Evolutionary conservation across 2,329 filamentous ascomycete genomes (phyloP).

Genomic region (Botrytis hyacinthi): DNA sequence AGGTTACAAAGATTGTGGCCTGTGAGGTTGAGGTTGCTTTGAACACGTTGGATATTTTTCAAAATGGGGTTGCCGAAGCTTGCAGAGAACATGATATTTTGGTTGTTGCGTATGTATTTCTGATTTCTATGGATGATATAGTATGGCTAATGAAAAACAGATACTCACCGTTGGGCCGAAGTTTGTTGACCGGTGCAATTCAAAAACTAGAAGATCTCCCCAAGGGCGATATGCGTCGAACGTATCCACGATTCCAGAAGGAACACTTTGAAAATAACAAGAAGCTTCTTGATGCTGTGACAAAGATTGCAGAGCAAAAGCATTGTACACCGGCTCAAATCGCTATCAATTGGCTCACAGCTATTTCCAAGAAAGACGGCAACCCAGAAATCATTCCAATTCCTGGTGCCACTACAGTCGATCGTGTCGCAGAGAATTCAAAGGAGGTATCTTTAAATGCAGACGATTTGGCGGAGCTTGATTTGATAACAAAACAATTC

Average conservation of each 20-base stretch:
- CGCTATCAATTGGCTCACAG: constrained; percentile 57
- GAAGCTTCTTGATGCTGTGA: constrained; percentile 56
- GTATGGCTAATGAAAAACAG: constrained; percentile 27
- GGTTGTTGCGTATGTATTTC: constrained; percentile 52
- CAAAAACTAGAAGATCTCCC: constrained; percentile 54
- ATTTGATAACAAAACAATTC: constrained; percentile 49
- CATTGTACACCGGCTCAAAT: constrained; percentile 61
- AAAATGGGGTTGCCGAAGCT: constrained; percentile 44
- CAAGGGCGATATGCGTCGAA: constrained; percentile 54
- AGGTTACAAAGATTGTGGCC: constrained; percentile 44
- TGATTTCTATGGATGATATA: constrained; percentile 19
- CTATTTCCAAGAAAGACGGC: constrained; percentile 34
- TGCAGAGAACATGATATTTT: constrained; percentile 66
- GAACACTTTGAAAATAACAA: constrained; percentile 65
- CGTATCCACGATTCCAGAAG: constrained; percentile 59
- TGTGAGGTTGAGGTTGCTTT: constrained; percentile 49
- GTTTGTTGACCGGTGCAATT: constrained; percentile 55
- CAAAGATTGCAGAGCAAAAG: constrained; percentile 58
- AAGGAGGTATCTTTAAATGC: constrained; percentile 49
- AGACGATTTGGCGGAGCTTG: constrained; percentile 52
- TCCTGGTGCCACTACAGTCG: constrained; percentile 58
- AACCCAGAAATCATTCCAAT: constrained; percentile 58
- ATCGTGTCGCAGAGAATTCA: constrained; percentile 60
- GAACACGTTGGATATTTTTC: constrained; percentile 41
- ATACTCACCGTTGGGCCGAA: constrained; percentile 68